These are phyloP conservation scores for Coix lacrymajobi DNA, from an alignment of 176 grass and related monocot genomes.

Conservation along the genomic window DNA sequence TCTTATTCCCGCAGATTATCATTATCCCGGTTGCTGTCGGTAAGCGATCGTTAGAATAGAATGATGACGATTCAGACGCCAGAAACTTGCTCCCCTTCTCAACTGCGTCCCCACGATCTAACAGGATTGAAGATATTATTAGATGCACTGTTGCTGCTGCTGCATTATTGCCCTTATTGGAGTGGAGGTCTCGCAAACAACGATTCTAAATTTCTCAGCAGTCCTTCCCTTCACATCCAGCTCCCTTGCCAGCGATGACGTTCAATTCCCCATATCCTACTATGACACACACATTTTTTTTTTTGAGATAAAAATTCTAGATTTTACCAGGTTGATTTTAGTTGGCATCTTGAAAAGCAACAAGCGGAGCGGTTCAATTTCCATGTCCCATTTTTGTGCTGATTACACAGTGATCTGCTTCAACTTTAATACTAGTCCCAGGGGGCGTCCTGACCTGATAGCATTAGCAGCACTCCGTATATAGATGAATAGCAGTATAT, in stretches of 20 bases:
- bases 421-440: neutral
- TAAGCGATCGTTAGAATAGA: neutral
- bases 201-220: neutral
- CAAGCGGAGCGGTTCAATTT: neutral
- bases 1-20: neutral
- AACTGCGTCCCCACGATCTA: neutral
- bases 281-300: neutral
- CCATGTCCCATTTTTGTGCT: neutral
- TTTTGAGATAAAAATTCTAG: neutral
- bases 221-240: neutral
- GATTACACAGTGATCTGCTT: neutral
- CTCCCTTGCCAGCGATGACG: neutral
- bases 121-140: neutral
- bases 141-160: neutral
- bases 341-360: neutral
- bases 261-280: neutral
- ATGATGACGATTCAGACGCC: neutral
- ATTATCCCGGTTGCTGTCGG: neutral
- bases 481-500: no score
- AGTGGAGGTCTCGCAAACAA: neutral
- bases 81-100: neutral
- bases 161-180: neutral
- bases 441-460: neutral
- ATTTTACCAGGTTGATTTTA: conserved; percentile 7
- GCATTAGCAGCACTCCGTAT: neutral